Conservation (phyloP, 2,329 filamentous ascomycete species). For the Colletotrichum tabaci region DNA sequence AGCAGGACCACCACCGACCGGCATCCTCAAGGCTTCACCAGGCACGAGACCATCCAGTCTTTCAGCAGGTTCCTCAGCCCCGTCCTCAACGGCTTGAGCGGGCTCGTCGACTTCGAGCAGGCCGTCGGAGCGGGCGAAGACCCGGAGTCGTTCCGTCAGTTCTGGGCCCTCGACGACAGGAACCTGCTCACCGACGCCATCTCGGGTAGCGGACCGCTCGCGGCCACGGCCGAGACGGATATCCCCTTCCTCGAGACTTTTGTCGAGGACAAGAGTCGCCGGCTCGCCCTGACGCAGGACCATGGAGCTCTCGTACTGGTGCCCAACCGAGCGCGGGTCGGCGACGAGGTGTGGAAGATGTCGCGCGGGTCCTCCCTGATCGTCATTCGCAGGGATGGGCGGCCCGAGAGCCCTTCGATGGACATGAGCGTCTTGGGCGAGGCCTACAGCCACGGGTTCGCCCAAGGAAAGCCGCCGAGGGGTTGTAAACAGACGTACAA, state of each 20-base stretch:
- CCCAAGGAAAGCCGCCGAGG: slow-evolving; percentile 21
- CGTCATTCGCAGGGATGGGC: slow-evolving; percentile 21
- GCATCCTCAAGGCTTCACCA: slow-evolving; percentile 40
- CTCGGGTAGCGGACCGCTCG: slow-evolving; percentile 46
- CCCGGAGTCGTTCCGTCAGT: slow-evolving; percentile 53
- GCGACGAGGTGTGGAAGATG: slow-evolving; percentile 43
- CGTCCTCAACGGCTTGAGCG: slow-evolving; percentile 54
- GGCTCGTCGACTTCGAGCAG: slow-evolving; percentile 51
- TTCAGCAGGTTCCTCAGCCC: slow-evolving; percentile 49
- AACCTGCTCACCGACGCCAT: slow-evolving; percentile 53
- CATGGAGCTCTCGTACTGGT: slow-evolving; percentile 41
- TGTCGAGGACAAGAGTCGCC: slow-evolving; percentile 27
- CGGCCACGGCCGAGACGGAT: slow-evolving; percentile 46
- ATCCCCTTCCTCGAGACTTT: slow-evolving; percentile 43
- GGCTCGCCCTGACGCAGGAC: slow-evolving; percentile 40
- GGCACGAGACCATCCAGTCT: slow-evolving; percentile 50
- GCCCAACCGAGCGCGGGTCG: slow-evolving; percentile 16
- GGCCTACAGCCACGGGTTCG: slow-evolving; percentile 33
- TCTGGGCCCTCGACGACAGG: slow-evolving; percentile 52
- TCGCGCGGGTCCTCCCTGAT: slow-evolving; percentile 23
- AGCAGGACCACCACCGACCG: slow-evolving; percentile 38
- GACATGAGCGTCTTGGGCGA: slow-evolving; percentile 36
- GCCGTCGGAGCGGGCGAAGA: slow-evolving; percentile 51
- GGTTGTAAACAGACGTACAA: slow-evolving; percentile 29
- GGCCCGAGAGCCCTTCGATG: neutral